Base-by-base conservation (phyloP, 2,329 filamentous ascomycete species). In the Monosporascus sp. region DNA sequence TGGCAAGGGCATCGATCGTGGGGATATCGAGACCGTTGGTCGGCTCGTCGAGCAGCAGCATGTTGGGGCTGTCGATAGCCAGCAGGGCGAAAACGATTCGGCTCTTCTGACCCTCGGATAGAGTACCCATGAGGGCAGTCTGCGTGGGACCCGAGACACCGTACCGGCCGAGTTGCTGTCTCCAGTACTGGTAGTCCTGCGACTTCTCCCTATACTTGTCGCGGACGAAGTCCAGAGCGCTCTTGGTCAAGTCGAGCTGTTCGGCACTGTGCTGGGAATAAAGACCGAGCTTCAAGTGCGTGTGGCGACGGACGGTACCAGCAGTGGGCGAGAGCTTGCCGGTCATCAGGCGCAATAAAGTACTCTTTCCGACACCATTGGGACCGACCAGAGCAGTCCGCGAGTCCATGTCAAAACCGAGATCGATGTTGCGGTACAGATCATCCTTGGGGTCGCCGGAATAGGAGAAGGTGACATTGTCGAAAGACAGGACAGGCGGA, bases 341-440 rank as follows among this genome's bases (percentile, higher is more conserved):
- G 16, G 93, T 97, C 90, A 99, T 97, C 63, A 99, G 85, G 63
- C 90, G 88, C 59, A 99, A 86, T 54, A 97, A 82, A 16, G 94
- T 97, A 24, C 94, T 97, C 80, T 99, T 99, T 73, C 94, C 94
- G 55, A 97, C 94, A 91, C 94, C 94, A 75, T 97, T 97, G 71
- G 94, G 94, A 56, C 94, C 94, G 70, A 99, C 94, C 57, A 99
- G 87, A 48, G 93, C 93, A 47, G 92, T 96, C 78, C 94, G 87
- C 58, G 92, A 97, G 79, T 99, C 94, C 94, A 99, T 99, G 75
- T 99, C 95, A 66, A 99, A 94, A 85, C 94, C 94, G 59, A 99
- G 89, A 71, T 99, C 94, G 43, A 99, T 84, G 78, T 97, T 85
- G 74, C 93, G 90, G 80, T 99, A 99, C 52, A 99, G 80, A 71